Evolutionary conservation across 345 rosid species (phyloP).

Genomic region (Cardiospermum halicacabum): DNA sequence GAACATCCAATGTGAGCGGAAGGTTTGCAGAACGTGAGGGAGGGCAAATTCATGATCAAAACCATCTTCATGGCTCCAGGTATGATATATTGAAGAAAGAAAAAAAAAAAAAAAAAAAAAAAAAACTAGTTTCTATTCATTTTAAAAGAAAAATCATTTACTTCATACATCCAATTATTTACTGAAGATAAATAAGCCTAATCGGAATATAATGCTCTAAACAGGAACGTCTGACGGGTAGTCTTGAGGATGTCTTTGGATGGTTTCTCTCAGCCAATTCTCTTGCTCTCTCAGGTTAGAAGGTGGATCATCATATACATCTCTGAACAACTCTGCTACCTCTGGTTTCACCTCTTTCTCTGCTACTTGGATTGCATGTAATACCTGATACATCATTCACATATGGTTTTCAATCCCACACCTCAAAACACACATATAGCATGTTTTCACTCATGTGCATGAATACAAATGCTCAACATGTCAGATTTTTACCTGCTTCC

Average conservation of each 20-base stretch:
- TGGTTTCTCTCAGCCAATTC: slow-evolving; percentile 44
- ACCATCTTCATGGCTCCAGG: too few relatives aligned
- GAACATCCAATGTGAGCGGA: too few relatives aligned
- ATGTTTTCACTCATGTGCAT: neutral
- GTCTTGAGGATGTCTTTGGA: slow-evolving; percentile 55
- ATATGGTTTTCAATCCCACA: neutral
- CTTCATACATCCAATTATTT: neutral
- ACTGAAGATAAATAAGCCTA: neutral
- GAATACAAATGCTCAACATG: neutral
- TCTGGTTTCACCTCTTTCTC: slow-evolving; percentile 72
- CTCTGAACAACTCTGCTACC: slow-evolving; percentile 53
- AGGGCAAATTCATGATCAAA: too few relatives aligned
- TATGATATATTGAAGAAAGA: too few relatives aligned
- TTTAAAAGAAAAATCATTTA: too few relatives aligned
- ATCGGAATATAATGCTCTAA: slow-evolving; percentile 23
- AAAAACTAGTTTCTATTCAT: too few relatives aligned
- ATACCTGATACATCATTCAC: slow-evolving; percentile 52
- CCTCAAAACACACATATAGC: neutral
- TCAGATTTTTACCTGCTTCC: slow-evolving; percentile 56
- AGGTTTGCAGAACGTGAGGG: too few relatives aligned
- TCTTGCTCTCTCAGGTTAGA: slow-evolving; percentile 74
- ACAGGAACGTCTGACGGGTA: slow-evolving; percentile 66
- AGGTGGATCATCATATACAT: slow-evolving; percentile 67
- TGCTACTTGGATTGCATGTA: slow-evolving; percentile 69
- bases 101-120: too few relatives aligned